Conservation (phyloP, 345 rosid genomes). For the Syzygium jambos region DNA sequence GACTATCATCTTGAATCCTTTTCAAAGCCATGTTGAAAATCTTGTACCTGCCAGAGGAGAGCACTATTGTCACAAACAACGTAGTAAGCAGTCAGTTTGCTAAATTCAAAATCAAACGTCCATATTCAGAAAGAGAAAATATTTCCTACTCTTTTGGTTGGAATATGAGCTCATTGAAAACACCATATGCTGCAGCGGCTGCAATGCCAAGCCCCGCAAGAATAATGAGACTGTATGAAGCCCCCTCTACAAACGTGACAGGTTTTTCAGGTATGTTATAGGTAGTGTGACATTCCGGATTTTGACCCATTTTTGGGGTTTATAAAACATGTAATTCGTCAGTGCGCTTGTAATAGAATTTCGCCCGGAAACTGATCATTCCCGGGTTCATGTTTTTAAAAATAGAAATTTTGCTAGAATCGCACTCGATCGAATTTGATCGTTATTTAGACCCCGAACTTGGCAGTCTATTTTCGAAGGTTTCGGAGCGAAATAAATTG, state of each 20-base stretch:
- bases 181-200: slow-evolving; percentile 84
- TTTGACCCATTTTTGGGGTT: too few relatives aligned
- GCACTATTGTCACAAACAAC: background rate
- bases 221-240: slow-evolving; percentile 81
- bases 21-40: slow-evolving; percentile 79
- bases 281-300: too few relatives aligned
- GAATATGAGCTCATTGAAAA: slow-evolving; percentile 84
- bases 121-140: background rate
- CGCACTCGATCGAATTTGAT: too few relatives aligned
- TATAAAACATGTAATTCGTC: too few relatives aligned
- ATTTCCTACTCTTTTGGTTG: slow-evolving; percentile 74
- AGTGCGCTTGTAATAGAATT: too few relatives aligned
- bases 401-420: too few relatives aligned
- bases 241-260: slow-evolving; percentile 88
- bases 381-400: too few relatives aligned
- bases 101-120: slow-evolving; percentile 2
- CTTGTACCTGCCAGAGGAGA: slow-evolving; percentile 48
- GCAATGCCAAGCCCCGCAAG: slow-evolving; percentile 93
- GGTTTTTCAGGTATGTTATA: slow-evolving; percentile 94
- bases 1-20: slow-evolving; percentile 86
- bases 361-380: too few relatives aligned
- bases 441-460: too few relatives aligned
- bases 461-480: too few relatives aligned
- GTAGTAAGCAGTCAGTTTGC: background rate
- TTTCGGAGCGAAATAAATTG: too few relatives aligned